Percentiles rank a stretch among this genome's conserved stretches.
phyloP scores from a whole-genome alignment of 139 green algal species.

The Trebouxia sp. region DNA sequence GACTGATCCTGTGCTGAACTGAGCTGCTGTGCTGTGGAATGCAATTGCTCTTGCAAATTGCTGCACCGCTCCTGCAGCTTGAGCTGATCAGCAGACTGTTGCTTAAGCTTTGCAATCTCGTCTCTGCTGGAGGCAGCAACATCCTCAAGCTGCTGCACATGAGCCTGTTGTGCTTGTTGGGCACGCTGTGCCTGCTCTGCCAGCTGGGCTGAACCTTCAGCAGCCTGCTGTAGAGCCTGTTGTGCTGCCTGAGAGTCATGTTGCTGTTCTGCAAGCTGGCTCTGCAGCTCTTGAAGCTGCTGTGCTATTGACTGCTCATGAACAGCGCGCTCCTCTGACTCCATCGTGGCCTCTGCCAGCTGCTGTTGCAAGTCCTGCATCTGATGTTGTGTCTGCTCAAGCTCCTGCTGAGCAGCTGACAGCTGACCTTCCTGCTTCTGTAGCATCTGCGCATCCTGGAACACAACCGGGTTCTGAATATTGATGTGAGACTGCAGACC shows the following conservation, averaged over 20 bases:
- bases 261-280: constrained; percentile 27
- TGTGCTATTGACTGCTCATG: not conserved
- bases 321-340: not conserved
- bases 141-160: not conserved
- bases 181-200: constrained; percentile 4
- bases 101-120: not conserved
- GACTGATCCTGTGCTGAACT: too few relatives aligned
- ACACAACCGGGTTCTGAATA: too few relatives aligned
- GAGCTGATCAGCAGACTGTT: not conserved
- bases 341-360: not conserved
- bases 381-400: not conserved
- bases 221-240: constrained; percentile 6
- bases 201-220: not conserved
- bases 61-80: not conserved
- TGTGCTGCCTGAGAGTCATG: not conserved
- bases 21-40: constrained; percentile 4
- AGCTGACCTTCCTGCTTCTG: not conserved
- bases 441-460: not conserved
- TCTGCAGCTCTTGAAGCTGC: constrained; percentile 19
- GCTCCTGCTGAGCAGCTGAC: not conserved
- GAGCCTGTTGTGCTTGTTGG: not conserved
- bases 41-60: not conserved
- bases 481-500: too few relatives aligned
- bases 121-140: not conserved
- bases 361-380: not conserved